phyloP scores from a whole-genome alignment of 805 yeast species.

The Vanderwaltozyma yarrowii region DNA sequence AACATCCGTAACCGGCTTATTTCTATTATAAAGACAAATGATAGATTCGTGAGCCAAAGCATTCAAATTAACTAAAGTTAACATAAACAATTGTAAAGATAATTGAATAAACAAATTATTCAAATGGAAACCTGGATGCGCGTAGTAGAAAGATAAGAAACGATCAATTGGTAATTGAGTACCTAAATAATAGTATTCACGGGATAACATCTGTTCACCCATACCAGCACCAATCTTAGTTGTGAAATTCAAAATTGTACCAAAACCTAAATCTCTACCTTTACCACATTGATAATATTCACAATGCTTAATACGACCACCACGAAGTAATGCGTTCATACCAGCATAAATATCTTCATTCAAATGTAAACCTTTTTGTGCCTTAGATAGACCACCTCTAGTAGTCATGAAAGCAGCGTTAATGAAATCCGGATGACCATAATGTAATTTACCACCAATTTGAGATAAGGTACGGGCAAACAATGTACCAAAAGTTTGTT shows the following conservation, averaged over 20 bases:
- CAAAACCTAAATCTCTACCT: conserved; percentile 84
- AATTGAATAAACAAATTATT: conserved; percentile 70
- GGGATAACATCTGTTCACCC: conserved; percentile 83
- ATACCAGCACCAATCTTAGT: conserved; percentile 88
- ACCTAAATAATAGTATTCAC: conserved; percentile 76
- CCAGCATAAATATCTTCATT: conserved; percentile 88
- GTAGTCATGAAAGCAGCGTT: conserved; percentile 70
- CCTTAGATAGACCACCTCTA: conserved; percentile 82
- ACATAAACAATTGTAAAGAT: conserved; percentile 62
- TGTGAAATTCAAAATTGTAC: conserved; percentile 75
- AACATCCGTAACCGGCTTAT: conserved; percentile 58
- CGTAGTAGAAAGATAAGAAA: conserved; percentile 74
- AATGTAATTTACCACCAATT: conserved; percentile 78
- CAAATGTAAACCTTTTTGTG: conserved; percentile 76
- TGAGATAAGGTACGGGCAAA: conserved; percentile 77
- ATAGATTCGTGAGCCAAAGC: conserved; percentile 65
- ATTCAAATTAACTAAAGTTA: conserved; percentile 60
- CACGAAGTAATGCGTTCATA: conserved; percentile 72
- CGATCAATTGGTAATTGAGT: conserved; percentile 73
- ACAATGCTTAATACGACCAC: conserved; percentile 82
- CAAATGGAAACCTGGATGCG: conserved; percentile 81
- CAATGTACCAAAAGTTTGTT: conserved; percentile 79
- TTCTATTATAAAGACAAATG: conserved; percentile 55
- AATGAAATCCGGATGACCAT: conserved; percentile 83
- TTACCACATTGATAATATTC: conserved; percentile 86